phyloP scores from a whole-genome alignment of 495 filamentous ascomycete genomes.

The Penicillium macrosclerotiorum region DNA sequence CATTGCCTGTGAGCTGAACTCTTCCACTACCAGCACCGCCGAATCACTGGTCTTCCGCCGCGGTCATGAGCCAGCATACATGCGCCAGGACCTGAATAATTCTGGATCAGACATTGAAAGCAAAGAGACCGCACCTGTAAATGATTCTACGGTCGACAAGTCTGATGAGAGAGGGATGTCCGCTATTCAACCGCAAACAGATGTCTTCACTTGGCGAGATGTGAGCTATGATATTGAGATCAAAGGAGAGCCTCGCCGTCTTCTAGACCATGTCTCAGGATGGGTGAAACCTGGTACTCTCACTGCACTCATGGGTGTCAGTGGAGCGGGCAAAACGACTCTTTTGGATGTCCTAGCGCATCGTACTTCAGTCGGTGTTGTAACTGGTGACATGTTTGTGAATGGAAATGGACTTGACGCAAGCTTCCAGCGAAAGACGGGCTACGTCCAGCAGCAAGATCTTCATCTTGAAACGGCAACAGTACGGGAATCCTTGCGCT shows the following conservation, averaged over 20 bases:
- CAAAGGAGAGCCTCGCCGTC: slow-evolving; percentile 52
- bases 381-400: slow-evolving; percentile 53
- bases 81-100: slow-evolving; percentile 42
- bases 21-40: slow-evolving; percentile 32
- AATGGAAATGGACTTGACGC: slow-evolving; percentile 54
- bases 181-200: slow-evolving; percentile 47
- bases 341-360: slow-evolving; percentile 60
- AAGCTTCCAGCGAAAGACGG: slow-evolving; percentile 87
- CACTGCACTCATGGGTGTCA: slow-evolving; percentile 64
- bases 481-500: slow-evolving; percentile 77
- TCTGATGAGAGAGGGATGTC: slow-evolving; percentile 47
- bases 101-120: slow-evolving; percentile 23
- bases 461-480: slow-evolving; percentile 83
- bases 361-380: slow-evolving; percentile 47
- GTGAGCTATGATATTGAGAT: slow-evolving; percentile 69
- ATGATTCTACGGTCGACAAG: slow-evolving; percentile 9
- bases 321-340: slow-evolving; percentile 66
- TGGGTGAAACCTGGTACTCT: slow-evolving; percentile 68
- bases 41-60: slow-evolving; percentile 43
- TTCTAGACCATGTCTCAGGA: slow-evolving; percentile 65
- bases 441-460: slow-evolving; percentile 93
- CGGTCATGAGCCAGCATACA: slow-evolving; percentile 25
- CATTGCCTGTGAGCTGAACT: slow-evolving; percentile 33
- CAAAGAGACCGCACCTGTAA: slow-evolving; percentile 52
- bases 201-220: slow-evolving; percentile 73